Conservation (phyloP, 2,329 filamentous ascomycete species). For the Paecilomyces niveus region DNA sequence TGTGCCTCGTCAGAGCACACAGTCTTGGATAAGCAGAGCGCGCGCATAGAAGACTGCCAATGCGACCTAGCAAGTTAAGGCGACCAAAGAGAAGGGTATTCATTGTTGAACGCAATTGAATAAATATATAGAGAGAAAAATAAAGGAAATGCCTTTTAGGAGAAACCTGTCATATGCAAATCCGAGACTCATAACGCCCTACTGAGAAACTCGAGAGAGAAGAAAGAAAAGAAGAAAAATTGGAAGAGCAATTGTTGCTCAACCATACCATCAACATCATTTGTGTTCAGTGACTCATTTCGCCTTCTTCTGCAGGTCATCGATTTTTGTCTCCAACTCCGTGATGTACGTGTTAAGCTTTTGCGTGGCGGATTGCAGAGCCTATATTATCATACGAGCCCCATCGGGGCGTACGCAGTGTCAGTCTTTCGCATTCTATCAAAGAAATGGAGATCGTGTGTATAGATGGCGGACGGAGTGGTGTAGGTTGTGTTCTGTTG, state of each 20-base stretch:
- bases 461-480: background rate
- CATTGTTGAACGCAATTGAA: background rate
- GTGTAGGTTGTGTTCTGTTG: background rate
- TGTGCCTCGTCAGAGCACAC: background rate
- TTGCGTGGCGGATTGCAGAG: slow-evolving; percentile 79
- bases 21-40: background rate
- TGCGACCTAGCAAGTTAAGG: background rate
- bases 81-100: background rate
- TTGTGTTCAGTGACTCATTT: slow-evolving; percentile 38
- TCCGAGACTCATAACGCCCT: background rate
- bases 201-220: slow-evolving; percentile 1
- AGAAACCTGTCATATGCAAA: background rate
- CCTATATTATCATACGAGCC: slow-evolving; percentile 44
- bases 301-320: slow-evolving; percentile 56
- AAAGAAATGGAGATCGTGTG: background rate
- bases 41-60: background rate
- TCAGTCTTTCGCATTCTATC: background rate
- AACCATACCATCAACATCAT: background rate
- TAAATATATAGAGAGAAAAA: background rate
- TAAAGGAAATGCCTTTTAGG: background rate
- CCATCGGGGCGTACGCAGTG: background rate
- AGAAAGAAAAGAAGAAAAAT: slow-evolving; percentile 1
- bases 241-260: background rate
- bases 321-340: slow-evolving; percentile 72
- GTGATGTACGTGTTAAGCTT: slow-evolving; percentile 78